A percentile compares a stretch with the other conserved stretches of the same genome.
Conservation (phyloP, 2,329 filamentous ascomycete genomes). For the Beauveria medogensis region DNA sequence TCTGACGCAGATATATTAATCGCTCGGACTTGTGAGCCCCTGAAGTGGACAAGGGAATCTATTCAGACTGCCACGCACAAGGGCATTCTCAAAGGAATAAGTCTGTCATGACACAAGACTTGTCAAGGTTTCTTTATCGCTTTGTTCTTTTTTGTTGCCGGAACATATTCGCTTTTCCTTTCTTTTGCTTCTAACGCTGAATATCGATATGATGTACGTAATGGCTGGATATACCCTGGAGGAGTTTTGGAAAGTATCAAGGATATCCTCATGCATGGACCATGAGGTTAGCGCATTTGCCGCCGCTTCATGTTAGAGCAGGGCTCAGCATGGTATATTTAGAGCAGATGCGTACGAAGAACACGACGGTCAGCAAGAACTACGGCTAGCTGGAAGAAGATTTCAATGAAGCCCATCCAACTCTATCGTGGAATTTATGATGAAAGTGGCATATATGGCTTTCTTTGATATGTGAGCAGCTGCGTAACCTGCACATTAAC, state of each 20-base stretch:
- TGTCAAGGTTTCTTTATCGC: background rate
- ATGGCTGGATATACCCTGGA: constrained; percentile 11
- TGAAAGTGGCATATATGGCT: too few species aligned
- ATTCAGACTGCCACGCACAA: background rate
- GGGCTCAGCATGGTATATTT: constrained; percentile 1
- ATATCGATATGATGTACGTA: constrained; percentile 3
- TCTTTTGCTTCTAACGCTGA: background rate
- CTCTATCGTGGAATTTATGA: background rate
- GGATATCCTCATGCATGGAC: background rate
- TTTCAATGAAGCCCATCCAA: background rate
- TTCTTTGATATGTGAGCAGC: too few species aligned
- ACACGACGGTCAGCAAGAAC: background rate
- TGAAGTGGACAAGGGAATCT: background rate
- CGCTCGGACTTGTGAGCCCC: background rate
- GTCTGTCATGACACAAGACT: background rate
- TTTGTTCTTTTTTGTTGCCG: background rate
- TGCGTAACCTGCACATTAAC: background rate
- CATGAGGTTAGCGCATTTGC: background rate
- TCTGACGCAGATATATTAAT: constrained; percentile 2
- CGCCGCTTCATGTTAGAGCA: background rate
- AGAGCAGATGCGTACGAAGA: background rate
- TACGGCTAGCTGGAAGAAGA: background rate
- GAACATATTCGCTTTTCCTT: background rate
- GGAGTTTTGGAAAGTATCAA: constrained; percentile 1
- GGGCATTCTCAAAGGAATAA: background rate